Percentiles rank a stretch among this genome's conserved stretches.
Evolutionary conservation across 2,329 filamentous ascomycete species (phyloP).

Genomic region (Fusarium tupiense): DNA sequence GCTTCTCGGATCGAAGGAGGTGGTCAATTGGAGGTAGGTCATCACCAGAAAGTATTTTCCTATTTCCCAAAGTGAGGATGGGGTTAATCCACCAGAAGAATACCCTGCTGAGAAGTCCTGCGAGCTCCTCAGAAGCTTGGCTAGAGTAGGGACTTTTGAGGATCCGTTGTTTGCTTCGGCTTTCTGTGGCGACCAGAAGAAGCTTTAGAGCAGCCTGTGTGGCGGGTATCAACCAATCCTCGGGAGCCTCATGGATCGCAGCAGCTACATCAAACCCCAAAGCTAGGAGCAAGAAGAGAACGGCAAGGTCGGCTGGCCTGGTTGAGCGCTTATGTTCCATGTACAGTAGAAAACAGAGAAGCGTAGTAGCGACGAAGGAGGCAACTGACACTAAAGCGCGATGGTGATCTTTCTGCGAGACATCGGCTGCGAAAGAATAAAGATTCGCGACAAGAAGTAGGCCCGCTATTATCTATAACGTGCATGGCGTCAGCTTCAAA

Average conservation of each 20-base stretch:
- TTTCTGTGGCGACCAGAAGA: background rate
- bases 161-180: background rate
- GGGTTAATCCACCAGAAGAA: background rate
- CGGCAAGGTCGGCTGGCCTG: background rate
- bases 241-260: background rate
- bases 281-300: background rate
- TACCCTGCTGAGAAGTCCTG: background rate
- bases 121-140: background rate
- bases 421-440: background rate
- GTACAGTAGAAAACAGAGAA: background rate
- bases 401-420: background rate
- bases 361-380: accelerated
- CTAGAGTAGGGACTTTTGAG: background rate
- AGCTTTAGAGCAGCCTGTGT: background rate
- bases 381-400: accelerated
- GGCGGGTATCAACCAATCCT: accelerated
- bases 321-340: background rate
- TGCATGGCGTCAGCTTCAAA: background rate
- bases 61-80: background rate
- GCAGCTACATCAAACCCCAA: background rate
- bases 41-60: background rate
- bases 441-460: background rate
- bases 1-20: background rate
- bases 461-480: background rate
- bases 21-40: background rate